phyloP scores from a whole-genome alignment of 805 yeast genomes.

The Metschnikowia bowlesiae region DNA sequence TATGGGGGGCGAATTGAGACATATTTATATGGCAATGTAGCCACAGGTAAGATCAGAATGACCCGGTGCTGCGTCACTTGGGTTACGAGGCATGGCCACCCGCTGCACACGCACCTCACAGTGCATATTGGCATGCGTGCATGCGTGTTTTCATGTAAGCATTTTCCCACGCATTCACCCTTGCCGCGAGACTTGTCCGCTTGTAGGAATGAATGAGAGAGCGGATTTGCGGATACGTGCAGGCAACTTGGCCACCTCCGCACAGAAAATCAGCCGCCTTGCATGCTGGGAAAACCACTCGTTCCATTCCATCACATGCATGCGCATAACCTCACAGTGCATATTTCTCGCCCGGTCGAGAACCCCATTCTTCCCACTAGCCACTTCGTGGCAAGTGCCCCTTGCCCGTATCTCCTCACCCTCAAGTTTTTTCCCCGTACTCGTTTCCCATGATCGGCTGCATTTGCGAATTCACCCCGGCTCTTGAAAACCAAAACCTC shows the following conservation, averaged over 20 bases:
- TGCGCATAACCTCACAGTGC: background rate
- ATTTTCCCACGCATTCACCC: no score
- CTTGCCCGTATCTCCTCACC: background rate
- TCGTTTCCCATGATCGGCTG: background rate
- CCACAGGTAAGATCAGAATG: conserved; percentile 5
- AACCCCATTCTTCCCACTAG: background rate
- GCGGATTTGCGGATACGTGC: background rate
- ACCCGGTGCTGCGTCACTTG: conserved; percentile 11
- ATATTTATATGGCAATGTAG: conserved; percentile 8
- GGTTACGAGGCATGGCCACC: background rate
- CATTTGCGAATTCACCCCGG: no score
- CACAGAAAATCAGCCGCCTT: no score
- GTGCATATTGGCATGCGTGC: background rate
- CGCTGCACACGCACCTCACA: no score
- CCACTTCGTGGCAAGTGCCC: background rate
- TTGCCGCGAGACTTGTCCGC: no score
- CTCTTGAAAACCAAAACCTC: no score
- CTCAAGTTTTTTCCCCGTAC: background rate
- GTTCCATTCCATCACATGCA: background rate
- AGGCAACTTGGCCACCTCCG: background rate
- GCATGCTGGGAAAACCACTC: background rate
- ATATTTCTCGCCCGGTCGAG: background rate
- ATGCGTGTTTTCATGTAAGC: background rate
- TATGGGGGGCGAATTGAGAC: background rate
- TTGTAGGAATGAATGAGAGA: no score